Evolutionary conservation across 352 stramenopile species (phyloP), one percentile per base, ranked within the genome.

Genomic region (Phytophthora hibernalis): DNA sequence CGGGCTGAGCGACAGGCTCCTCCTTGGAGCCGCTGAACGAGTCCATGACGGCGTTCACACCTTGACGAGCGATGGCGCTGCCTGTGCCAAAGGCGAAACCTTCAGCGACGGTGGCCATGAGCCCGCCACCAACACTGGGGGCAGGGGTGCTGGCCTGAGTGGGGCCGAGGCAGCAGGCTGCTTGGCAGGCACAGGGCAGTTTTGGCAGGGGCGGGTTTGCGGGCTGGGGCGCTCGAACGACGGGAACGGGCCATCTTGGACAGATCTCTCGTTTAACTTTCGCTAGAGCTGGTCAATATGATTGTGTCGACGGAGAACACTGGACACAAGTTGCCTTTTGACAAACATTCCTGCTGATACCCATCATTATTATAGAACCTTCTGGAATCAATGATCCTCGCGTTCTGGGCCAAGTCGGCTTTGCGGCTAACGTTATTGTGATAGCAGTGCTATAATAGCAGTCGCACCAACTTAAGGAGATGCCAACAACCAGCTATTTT

Each of bases 31-130:
- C 73, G 59, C 81, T 70, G 63, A 96, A 89, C 42, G 82, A 85
- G 65, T 92, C 76, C 11, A 82, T 68, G 20, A 79, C 85, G 30
- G 86, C 76, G 69, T 87, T 76, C 40, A 95, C 88, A 12, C 81
- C 94, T 54, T 88, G 90, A 54, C 98, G 96, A 24, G 96, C 97
- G 68, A 99, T 97, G 35, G 96, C 93, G 24, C 87, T 98, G 70
- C 96, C 97, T 13, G 95, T 98, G 68, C 97, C 97, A 73, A 98
- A 99, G 6, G 96, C 96, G 84, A 99, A 98, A 57, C 97, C 96
- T 66, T 99, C 93, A 0, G 90, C 95, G 70, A 99, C 97, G 16
- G 95, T 98, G 58, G 90, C 94, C 49, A 97, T 80, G 55, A 99
- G 92, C 15, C 96, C 95, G 21, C 88, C 83, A 51, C 98, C 90